Percentiles rank a stretch among this genome's conserved stretches.
phyloP scores from a whole-genome alignment of 2,329 filamentous ascomycete genomes.

The Thelonectria discophora region DNA sequence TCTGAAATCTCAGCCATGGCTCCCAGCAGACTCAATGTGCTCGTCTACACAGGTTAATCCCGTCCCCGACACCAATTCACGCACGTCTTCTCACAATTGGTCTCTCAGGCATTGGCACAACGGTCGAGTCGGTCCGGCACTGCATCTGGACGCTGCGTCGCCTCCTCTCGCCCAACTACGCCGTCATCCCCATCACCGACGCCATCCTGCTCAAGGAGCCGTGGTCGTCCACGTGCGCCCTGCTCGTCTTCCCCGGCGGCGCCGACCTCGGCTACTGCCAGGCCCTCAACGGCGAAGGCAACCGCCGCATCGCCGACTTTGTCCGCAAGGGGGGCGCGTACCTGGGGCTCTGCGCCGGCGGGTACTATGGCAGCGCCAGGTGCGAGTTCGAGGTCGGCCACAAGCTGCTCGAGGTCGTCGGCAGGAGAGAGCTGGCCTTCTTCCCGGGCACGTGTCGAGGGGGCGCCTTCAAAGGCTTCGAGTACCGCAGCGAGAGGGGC shows the following conservation, averaged over 20 bases:
- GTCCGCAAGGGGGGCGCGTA: conserved; percentile 87
- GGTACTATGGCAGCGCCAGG: conserved; percentile 82
- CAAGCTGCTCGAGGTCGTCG: conserved; percentile 80
- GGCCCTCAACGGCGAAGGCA: conserved; percentile 86
- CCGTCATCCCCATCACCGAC: conserved; percentile 85
- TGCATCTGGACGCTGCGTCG: conserved; percentile 87
- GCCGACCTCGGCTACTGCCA: conserved; percentile 94
- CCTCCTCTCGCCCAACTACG: conserved; percentile 89
- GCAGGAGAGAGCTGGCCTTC: conserved; percentile 84
- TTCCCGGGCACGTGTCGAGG: conserved; percentile 89
- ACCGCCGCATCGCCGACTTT: conserved; percentile 83
- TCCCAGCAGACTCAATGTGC: conserved; percentile 80
- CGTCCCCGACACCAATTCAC: neutral
- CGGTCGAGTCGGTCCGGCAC: conserved; percentile 87
- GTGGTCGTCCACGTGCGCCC: conserved; percentile 85
- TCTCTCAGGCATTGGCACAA: conserved; percentile 78
- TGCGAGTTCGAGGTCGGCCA: conserved; percentile 96
- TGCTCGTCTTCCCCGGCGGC: conserved; percentile 91
- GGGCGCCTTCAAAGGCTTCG: conserved; percentile 87
- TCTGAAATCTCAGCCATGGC: conserved; percentile 59
- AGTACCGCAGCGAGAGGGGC: conserved; percentile 87
- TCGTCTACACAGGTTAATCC: conserved; percentile 85
- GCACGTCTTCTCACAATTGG: neutral
- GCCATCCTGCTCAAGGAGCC: conserved; percentile 87
- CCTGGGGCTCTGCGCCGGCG: conserved; percentile 92